These are phyloP conservation scores for Lactuca sativa DNA, from an alignment of 129 eudicot species.

Conservation along the genomic window DNA sequence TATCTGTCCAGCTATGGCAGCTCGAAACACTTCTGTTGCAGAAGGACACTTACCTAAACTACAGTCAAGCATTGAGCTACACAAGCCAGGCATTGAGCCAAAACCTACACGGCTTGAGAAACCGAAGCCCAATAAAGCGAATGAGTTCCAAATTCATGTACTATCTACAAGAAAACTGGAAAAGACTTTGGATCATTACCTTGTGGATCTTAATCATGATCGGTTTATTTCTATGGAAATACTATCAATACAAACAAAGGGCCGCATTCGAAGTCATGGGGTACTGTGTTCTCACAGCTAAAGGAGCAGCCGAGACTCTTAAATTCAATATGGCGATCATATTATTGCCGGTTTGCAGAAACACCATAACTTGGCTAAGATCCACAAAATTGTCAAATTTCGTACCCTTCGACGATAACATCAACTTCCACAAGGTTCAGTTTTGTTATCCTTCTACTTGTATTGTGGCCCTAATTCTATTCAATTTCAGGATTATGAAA, in stretches of 20 bases:
- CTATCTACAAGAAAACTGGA: conserved; percentile 82
- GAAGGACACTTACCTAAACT: conserved; percentile 90
- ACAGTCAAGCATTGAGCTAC: conserved; percentile 97
- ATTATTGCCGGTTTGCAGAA: conserved; percentile 90
- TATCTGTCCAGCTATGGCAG: conserved; percentile 86
- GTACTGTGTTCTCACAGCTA: conserved; percentile 86
- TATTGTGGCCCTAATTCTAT: background rate
- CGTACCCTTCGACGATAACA: conserved; percentile 93
- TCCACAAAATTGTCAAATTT: conserved; percentile 59
- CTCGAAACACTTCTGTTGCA: conserved; percentile 96
- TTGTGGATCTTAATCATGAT: conserved; percentile 78
- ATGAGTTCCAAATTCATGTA: conserved; percentile 63
- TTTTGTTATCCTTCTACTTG: conserved; percentile 1
- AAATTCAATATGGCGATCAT: conserved; percentile 93
- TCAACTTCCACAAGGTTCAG: conserved; percentile 93
- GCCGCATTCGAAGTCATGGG: conserved; percentile 88
- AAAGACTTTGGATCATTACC: conserved; percentile 74
- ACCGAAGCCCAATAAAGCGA: conserved; percentile 54
- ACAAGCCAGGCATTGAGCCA: conserved; percentile 99
- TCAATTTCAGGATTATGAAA: background rate
- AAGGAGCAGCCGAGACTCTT: conserved; percentile 96
- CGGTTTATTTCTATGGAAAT: conserved; percentile 85
- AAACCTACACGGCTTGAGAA: conserved; percentile 74
- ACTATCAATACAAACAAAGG: conserved; percentile 70
- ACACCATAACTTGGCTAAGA: conserved; percentile 94